Base-by-base conservation (phyloP, 2,329 filamentous ascomycete species). In the Pseudofabraea citricarpa region DNA sequence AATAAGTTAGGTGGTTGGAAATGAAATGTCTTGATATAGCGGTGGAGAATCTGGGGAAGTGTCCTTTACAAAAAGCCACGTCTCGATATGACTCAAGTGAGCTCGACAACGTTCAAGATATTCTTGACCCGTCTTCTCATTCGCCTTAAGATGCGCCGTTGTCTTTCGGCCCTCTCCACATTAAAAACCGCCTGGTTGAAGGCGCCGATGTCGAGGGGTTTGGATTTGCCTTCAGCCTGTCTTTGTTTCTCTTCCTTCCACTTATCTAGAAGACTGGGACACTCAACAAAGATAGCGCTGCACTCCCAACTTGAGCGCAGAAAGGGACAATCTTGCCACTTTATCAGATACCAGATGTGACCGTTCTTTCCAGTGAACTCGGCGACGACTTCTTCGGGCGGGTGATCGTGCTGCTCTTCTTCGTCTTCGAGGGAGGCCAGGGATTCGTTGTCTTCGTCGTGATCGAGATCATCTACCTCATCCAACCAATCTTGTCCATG, bases 261-360 rank as follows among this genome's bases (percentile, higher is more conserved):
- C 26, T 44, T 40, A 5, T 57, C 53, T n/a, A 57, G 40, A 36
- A 63, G 36, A 41, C 43, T 39, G 19, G 57, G 54, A 40, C 39
- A 52, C 8, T 50, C 48, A 31, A 33, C 32, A 37, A 60, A 56
- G 4, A 54, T 32, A 16, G 46, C 48, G 29, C 43, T 33, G 10
- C 50, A 47, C 49, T 62, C 60, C 60, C 60, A 63, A 16, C 47
- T 54, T 7, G 58, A 61, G 48, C 55, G 47, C 33, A 63, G 43
- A 21, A 60, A 29, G 23, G 60, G 56, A 47, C 58, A 61, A 41
- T 61, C 52, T 45, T 53, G 43, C 60, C 60, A 63, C 57, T 60
- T 61, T 5, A 63, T 54, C 5, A 63, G 48, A 49, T 56, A 61
- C 55, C 56, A 63, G 21, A 42, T 41, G 24, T 52, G 47, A 12